These are phyloP conservation scores for Stipa capillata DNA, from an alignment of 176 grass and related monocot genomes.

Conservation along the genomic window DNA sequence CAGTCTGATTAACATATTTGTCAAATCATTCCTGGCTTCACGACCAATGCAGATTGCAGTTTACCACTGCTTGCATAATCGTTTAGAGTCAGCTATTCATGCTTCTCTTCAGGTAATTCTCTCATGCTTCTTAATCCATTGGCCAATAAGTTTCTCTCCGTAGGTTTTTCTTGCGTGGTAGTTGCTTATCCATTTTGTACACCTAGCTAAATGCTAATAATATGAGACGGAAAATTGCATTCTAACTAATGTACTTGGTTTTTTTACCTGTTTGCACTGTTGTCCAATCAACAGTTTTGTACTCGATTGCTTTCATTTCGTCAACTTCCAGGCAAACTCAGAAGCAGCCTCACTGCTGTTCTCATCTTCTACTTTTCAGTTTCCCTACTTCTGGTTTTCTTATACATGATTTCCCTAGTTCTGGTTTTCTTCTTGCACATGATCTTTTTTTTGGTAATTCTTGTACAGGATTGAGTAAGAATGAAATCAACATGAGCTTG, in stretches of 20 bases:
- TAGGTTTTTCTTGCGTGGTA: neutral
- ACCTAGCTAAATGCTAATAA: neutral
- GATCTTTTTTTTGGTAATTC: too few species aligned
- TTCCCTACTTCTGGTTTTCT: neutral
- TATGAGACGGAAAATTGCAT: neutral
- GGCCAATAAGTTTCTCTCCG: neutral
- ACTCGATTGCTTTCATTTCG: neutral
- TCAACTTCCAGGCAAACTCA: neutral
- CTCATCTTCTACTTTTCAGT: neutral
- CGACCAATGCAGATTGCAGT: constrained; percentile 74
- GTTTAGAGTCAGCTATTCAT: constrained; percentile 80
- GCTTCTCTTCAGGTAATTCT: constrained; percentile 78
- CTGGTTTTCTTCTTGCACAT: neutral
- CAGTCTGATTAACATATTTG: constrained; percentile 58
- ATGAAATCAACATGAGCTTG: neutral
- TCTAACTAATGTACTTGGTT: neutral
- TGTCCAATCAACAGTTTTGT: neutral
- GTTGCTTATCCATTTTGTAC: neutral
- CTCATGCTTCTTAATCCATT: neutral
- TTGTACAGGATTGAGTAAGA: neutral
- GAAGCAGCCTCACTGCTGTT: neutral
- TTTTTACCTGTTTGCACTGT: neutral
- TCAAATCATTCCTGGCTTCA: constrained; percentile 61
- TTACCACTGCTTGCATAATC: constrained; percentile 90
- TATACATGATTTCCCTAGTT: neutral